phyloP scores from a whole-genome alignment of 2,329 filamentous ascomycete genomes.

The Gaeumannomyces sp. region DNA sequence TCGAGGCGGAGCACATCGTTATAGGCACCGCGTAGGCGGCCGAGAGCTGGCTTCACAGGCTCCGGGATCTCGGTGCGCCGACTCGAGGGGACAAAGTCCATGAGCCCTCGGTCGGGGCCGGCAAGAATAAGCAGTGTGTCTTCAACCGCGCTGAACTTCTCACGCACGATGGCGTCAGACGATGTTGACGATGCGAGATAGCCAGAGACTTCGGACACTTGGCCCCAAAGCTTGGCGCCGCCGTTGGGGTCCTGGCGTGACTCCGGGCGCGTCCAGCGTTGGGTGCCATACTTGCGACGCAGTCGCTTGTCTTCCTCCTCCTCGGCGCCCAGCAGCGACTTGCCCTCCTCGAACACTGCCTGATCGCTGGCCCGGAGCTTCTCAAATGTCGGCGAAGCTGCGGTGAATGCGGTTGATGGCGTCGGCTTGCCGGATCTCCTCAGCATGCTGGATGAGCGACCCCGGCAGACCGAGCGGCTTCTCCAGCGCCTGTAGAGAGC shows the following conservation, averaged over 20 bases:
- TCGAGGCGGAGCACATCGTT: slow-evolving; percentile 84
- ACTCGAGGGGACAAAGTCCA: slow-evolving; percentile 85
- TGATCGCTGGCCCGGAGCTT: slow-evolving; percentile 79
- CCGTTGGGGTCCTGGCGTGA: slow-evolving; percentile 59
- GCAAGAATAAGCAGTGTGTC: slow-evolving; percentile 69
- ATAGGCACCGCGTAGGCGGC: slow-evolving; percentile 68
- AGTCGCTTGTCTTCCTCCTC: slow-evolving; percentile 75
- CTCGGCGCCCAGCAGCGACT: slow-evolving; percentile 70
- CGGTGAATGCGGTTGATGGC: slow-evolving; percentile 70
- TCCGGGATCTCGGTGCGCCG: slow-evolving; percentile 73
- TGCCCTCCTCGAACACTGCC: slow-evolving; percentile 75
- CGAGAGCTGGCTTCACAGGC: slow-evolving; percentile 72
- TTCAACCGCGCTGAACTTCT: slow-evolving; percentile 73
- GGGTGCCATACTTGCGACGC: slow-evolving; percentile 75
- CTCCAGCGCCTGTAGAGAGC: slow-evolving; percentile 87
- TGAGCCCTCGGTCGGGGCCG: slow-evolving; percentile 72
- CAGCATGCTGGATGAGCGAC: slow-evolving; percentile 78
- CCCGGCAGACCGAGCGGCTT: slow-evolving; percentile 89
- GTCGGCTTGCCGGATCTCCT: slow-evolving; percentile 88
- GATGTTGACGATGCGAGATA: slow-evolving; percentile 66
- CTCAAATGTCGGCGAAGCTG: slow-evolving; percentile 80
- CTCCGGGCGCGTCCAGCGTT: slow-evolving; percentile 69
- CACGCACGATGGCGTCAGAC: slow-evolving; percentile 58
- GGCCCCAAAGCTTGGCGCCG: slow-evolving; percentile 63
- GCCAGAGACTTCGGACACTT: slow-evolving; percentile 72